A percentile compares a stretch with the other conserved stretches of the same genome.
Evolutionary conservation across 2,329 filamentous ascomycete genomes (phyloP).

Genomic region (Penicillium paneum): DNA sequence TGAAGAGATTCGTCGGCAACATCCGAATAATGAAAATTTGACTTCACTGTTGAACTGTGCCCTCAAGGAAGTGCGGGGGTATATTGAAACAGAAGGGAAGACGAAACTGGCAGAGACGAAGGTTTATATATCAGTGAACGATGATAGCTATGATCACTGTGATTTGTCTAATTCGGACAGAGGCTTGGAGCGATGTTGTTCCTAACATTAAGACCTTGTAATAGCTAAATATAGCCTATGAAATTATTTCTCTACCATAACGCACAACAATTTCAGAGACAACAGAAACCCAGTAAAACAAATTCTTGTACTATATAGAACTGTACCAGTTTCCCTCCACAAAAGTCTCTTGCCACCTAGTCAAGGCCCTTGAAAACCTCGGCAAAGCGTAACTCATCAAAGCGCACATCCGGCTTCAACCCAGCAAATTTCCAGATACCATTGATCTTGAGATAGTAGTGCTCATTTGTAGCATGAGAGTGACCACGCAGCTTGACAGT

Average conservation of each 20-base stretch:
- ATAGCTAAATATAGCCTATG: not conserved
- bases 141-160: not conserved
- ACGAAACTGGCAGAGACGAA: not conserved
- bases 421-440: constrained; percentile 63
- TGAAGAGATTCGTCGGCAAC: not conserved
- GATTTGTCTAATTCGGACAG: not conserved
- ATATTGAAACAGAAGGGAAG: not conserved
- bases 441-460: constrained; percentile 57
- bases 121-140: not conserved
- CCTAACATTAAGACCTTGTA: not conserved
- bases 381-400: constrained; percentile 58
- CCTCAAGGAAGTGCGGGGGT: not conserved
- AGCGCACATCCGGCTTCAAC: constrained; percentile 54
- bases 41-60: not conserved
- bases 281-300: not conserved
- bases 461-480: constrained; percentile 56
- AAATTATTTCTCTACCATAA: too few species aligned
- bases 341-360: not conserved
- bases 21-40: not conserved
- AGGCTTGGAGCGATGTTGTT: not conserved
- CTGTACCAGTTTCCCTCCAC: not conserved
- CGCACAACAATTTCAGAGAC: not conserved
- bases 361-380: constrained; percentile 47
- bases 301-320: not conserved
- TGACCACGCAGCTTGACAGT: constrained; percentile 59